These are phyloP conservation scores for Leccinellum rugosiceps DNA, from an alignment of 768 basidiomycete species.

Conservation along the genomic window DNA sequence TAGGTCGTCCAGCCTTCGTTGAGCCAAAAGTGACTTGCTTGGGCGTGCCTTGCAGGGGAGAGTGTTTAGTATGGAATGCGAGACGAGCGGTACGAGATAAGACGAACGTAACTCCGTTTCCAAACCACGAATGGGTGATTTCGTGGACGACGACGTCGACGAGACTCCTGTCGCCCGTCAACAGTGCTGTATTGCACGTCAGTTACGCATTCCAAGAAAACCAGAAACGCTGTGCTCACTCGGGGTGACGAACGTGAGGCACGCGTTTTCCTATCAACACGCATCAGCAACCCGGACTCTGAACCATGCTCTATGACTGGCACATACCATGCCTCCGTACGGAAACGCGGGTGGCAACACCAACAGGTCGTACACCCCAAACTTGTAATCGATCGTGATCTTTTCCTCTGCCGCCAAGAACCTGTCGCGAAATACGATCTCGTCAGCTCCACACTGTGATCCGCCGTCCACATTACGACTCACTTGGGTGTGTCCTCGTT, in stretches of 20 bases:
- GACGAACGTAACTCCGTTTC: slow-evolving; percentile 77
- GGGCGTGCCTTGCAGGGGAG: slow-evolving; percentile 46
- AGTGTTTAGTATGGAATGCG: background rate
- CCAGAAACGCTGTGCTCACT: slow-evolving; percentile 42
- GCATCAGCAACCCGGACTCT: background rate
- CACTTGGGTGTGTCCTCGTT: slow-evolving; percentile 78
- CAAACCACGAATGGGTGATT: slow-evolving; percentile 84
- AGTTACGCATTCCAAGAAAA: background rate
- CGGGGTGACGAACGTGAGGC: slow-evolving; percentile 83
- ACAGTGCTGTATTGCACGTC: slow-evolving; percentile 46
- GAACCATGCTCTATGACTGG: background rate
- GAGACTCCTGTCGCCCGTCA: slow-evolving; percentile 81
- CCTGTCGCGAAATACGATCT: slow-evolving; percentile 32
- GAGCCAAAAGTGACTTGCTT: slow-evolving; percentile 81
- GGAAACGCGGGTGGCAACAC: slow-evolving; percentile 91
- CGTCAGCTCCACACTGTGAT: background rate
- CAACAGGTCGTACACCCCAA: slow-evolving; percentile 85
- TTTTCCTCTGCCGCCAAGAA: slow-evolving; percentile 72
- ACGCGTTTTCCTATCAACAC: slow-evolving; percentile 72
- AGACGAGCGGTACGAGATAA: background rate
- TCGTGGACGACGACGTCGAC: slow-evolving; percentile 93
- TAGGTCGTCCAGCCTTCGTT: slow-evolving; percentile 96
- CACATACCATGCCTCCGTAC: slow-evolving; percentile 79
- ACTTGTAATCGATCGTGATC: slow-evolving; percentile 70
- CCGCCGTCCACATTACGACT: background rate